A percentile compares a stretch with the other conserved stretches of the same genome.
Conservation (phyloP, 306 rosid genomes). For the Citrullus mucosospermus region DNA sequence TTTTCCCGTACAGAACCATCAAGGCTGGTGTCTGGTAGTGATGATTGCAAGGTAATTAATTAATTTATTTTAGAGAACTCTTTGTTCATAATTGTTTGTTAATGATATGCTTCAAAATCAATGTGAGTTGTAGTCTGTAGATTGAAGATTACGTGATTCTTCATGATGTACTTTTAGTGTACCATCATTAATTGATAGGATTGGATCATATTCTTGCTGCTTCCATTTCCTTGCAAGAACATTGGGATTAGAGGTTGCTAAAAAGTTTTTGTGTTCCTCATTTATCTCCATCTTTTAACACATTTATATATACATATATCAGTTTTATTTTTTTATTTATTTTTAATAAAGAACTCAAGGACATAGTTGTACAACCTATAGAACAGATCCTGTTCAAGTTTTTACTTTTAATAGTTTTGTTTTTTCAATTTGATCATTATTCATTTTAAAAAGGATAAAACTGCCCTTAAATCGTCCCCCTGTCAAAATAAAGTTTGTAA, state of each 20-base stretch:
- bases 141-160: background rate
- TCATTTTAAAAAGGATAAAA: background rate
- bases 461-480: background rate
- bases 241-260: background rate
- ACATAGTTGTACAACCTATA: too few species aligned
- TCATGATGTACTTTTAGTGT: background rate
- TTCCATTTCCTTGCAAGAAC: background rate
- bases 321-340: background rate
- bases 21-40: slow-evolving; percentile 95
- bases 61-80: background rate
- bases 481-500: background rate
- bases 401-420: background rate
- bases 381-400: too few species aligned
- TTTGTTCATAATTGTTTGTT: background rate
- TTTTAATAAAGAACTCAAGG: background rate
- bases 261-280: background rate
- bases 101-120: background rate
- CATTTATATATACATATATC: background rate
- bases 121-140: background rate
- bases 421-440: background rate
- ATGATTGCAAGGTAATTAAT: slow-evolving; percentile 81
- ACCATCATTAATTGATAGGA: background rate
- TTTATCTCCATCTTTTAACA: background rate
- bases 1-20: slow-evolving; percentile 91
- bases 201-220: background rate